phyloP scores from a whole-genome alignment of 352 stramenopile species.

The Phytophthora ramorum region DNA sequence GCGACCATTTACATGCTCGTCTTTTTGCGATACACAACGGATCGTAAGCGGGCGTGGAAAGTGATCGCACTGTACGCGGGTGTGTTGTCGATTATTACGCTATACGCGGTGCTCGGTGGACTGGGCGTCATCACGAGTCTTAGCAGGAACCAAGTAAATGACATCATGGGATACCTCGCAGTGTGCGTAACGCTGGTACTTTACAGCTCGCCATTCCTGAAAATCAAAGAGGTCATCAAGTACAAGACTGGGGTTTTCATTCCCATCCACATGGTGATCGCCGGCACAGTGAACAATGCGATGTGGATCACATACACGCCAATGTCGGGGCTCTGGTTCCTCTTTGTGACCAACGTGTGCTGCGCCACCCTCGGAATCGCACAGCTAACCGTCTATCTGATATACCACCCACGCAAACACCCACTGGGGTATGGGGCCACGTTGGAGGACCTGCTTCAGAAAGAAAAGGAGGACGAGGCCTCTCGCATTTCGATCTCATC shows the following conservation, averaged over 20 bases:
- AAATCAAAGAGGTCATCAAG: constrained; percentile 51
- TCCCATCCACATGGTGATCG: constrained; percentile 59
- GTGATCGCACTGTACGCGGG: constrained; percentile 31
- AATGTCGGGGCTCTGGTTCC: constrained; percentile 50
- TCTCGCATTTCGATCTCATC: constrained; percentile 17
- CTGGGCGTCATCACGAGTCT: constrained; percentile 33
- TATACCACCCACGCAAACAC: constrained; percentile 57
- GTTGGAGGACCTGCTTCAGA: constrained; percentile 30
- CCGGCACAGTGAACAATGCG: constrained; percentile 58
- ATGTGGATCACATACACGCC: constrained; percentile 61
- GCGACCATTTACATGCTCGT: constrained; percentile 38
- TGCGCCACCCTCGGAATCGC: constrained; percentile 40
- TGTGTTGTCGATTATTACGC: constrained; percentile 39
- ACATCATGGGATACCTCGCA: constrained; percentile 44
- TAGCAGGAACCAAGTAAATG: constrained; percentile 35
- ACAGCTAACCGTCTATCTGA: constrained; percentile 50
- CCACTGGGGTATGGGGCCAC: constrained; percentile 33
- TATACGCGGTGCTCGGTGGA: constrained; percentile 45
- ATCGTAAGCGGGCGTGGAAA: constrained; percentile 27
- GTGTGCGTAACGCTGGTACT: constrained; percentile 55
- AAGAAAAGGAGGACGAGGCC: constrained; percentile 26
- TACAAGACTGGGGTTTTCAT: constrained; percentile 57
- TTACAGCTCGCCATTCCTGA: constrained; percentile 62
- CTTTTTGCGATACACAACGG: constrained; percentile 31
- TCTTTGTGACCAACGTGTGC: constrained; percentile 59